These are phyloP conservation scores for Pseudophaeomoniella oleicola DNA, from an alignment of 2,329 filamentous ascomycete species.

Conservation along the genomic window DNA sequence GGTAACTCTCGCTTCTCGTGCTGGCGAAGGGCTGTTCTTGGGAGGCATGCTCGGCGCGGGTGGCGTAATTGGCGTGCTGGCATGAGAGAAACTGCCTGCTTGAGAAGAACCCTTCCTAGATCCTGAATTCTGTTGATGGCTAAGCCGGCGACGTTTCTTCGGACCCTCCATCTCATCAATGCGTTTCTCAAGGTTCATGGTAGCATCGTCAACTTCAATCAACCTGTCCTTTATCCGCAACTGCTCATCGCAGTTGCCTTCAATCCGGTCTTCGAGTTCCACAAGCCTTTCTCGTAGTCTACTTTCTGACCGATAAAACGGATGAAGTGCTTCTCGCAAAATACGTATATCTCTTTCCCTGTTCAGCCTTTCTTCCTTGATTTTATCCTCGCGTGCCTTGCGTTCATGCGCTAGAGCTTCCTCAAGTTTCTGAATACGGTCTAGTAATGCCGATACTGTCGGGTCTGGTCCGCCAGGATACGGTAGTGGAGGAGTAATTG, in stretches of 20 bases:
- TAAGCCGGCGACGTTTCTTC: background rate
- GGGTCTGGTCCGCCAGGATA: background rate
- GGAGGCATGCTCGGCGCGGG: background rate
- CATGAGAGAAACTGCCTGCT: background rate
- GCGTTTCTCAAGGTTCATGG: conserved; percentile 10
- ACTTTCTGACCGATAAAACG: conserved; percentile 14
- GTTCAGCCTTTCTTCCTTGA: conserved; percentile 12
- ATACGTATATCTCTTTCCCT: conserved; percentile 15
- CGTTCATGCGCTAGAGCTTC: conserved; percentile 13
- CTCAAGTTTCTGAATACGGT: conserved; percentile 13
- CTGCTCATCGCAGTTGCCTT: conserved; percentile 14
- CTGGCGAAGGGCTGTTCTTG: background rate
- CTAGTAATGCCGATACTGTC: conserved; percentile 8
- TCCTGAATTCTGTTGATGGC: background rate
- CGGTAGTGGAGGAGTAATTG: background rate
- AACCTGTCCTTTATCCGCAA: conserved; percentile 13
- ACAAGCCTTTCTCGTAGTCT: conserved; percentile 13
- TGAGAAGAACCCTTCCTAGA: background rate
- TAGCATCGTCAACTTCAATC: conserved; percentile 13
- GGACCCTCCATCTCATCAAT: background rate
- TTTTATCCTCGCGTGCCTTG: conserved; percentile 9
- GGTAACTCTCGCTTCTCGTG: background rate
- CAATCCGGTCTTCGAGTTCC: conserved; percentile 15
- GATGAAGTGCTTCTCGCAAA: conserved; percentile 15
- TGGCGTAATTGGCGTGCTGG: background rate